Base-by-base conservation (phyloP, 108 stramenopile species). In the Cyclotella cryptica region DNA sequence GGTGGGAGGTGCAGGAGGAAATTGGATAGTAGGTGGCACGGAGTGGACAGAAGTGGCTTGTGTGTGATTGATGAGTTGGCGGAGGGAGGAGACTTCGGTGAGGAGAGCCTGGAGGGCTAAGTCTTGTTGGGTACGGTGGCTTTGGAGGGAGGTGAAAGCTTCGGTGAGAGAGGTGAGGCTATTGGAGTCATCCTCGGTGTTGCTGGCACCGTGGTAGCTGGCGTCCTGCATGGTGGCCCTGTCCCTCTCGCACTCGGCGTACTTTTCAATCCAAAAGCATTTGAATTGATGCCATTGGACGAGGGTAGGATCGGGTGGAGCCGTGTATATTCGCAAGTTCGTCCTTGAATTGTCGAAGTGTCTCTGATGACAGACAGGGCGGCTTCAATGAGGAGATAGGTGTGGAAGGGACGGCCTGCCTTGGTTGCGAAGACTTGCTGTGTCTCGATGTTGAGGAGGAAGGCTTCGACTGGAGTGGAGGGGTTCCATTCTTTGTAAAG, bases 71-170 rank as follows among this genome's bases (percentile, higher is more conserved):
- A 35, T 35, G 35, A 35, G 35, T 35, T 35, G 35, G 35, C 35
- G 35, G 35, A 35, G 35, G 35, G 35, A 35, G 35, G 35, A 35
- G 22, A 55, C 55, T 21, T 21, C 8, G 11, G 11, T 19, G 11
- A 24, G 19, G 55, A 55, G 55, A 22, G 19, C 24, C n/a, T 24
- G n/a, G n/a, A 55, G 22, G 22, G 55, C 24, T n/a, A 26, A 12
- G 22, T 55, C 55, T 24, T 55, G 55, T 24, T 55, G 55, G 55
- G n/a, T 55, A 26, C 55, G 55, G 11, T 55, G 55, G 22, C n/a
- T 19, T 1, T 24, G 55, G n/a, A 35, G 22, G 8, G 55, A 22
- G 55, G 55, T 24, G 22, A 55, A 55, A 22, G 55, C 55, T 55
- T 55, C 22, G 19, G 55, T 55, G 22, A 55, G 24, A 21, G 55